These are phyloP conservation scores for Prunus mume DNA, from an alignment of 306 rosid species.

Conservation along the genomic window DNA sequence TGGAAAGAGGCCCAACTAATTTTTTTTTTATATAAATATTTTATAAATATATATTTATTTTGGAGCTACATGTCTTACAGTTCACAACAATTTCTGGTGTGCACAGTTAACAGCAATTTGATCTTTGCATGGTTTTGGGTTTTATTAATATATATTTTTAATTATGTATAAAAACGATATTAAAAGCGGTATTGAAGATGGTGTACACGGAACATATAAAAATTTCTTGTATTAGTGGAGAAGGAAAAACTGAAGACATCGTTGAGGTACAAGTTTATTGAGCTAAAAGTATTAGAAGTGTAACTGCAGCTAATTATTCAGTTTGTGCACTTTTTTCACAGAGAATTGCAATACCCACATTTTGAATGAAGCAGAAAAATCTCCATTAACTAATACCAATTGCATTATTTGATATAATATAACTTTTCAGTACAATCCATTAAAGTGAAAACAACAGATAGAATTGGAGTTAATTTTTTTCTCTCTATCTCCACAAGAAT, in stretches of 20 bases:
- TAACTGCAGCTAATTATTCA: background rate
- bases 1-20: background rate
- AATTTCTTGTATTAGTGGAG: too few species aligned
- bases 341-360: background rate
- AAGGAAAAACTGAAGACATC: too few species aligned
- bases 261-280: too few species aligned
- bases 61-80: too few species aligned
- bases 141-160: background rate
- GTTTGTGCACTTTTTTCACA: background rate
- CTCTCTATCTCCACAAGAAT: conserved; percentile 63
- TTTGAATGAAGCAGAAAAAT: background rate
- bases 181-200: too few species aligned
- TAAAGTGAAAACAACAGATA: background rate
- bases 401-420: background rate
- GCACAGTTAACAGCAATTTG: background rate
- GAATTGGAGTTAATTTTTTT: background rate
- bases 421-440: background rate
- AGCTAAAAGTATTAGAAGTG: too few species aligned
- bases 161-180: too few species aligned
- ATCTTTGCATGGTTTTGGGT: background rate
- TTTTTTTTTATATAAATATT: background rate
- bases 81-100: too few species aligned
- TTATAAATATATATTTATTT: too few species aligned
- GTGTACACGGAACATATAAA: too few species aligned
- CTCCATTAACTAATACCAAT: background rate